These are phyloP conservation scores for Corymbia calophylla DNA, from an alignment of 441 rosid species.

Conservation along the genomic window DNA sequence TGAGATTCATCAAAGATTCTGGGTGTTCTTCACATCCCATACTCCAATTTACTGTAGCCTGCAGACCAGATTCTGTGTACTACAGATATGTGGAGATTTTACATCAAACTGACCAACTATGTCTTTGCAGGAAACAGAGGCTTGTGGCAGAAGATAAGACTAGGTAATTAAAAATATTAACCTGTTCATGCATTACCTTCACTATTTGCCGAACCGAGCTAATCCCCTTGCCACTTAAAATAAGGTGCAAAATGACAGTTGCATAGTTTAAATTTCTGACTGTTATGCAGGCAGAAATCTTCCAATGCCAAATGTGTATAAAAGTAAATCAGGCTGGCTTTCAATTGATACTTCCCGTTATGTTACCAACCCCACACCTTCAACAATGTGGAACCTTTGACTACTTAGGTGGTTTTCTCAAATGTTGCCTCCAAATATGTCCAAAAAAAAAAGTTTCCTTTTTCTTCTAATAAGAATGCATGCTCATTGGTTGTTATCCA, in stretches of 20 bases:
- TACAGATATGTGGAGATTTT: background rate
- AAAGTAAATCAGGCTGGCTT: background rate
- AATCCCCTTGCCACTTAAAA: background rate
- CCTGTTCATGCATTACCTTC: background rate
- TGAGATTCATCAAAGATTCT: background rate
- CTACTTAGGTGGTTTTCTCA: background rate
- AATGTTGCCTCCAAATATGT: background rate
- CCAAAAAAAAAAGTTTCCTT: fast-evolving
- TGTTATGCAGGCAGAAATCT: background rate
- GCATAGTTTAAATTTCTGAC: background rate
- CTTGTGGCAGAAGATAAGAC: conserved; percentile 11
- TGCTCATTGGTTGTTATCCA: background rate
- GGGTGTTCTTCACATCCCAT: background rate
- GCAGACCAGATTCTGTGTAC: background rate
- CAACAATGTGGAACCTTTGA: background rate
- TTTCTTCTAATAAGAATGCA: background rate
- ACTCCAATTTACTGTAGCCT: background rate
- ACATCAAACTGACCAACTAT: background rate
- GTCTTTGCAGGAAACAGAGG: conserved; percentile 1
- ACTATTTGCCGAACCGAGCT: background rate
- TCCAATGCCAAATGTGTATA: background rate
- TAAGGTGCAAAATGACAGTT: background rate
- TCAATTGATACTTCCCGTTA: background rate
- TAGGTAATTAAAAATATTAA: conserved; percentile 23
- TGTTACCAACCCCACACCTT: background rate